These are phyloP conservation scores for Nigrospora osmanthi DNA, from an alignment of 2,329 filamentous ascomycete species.

Conservation along the genomic window DNA sequence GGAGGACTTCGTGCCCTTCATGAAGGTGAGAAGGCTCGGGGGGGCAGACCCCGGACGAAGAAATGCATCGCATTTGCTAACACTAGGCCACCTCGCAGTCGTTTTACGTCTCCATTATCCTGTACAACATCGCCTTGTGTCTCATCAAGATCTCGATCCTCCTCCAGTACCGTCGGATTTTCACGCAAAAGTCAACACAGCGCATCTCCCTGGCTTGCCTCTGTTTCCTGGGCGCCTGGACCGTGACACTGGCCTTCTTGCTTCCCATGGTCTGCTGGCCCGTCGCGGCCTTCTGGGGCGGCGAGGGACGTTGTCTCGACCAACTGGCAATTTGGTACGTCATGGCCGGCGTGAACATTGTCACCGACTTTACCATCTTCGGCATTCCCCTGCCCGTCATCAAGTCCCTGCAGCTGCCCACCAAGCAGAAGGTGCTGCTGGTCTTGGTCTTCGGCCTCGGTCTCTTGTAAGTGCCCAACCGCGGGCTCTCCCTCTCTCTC, in stretches of 20 bases:
- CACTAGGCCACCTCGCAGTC: conserved; percentile 9
- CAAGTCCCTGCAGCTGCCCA: conserved; percentile 27
- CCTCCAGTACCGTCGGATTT: conserved; percentile 30
- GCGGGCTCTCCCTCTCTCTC: not conserved
- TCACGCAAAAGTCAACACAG: conserved; percentile 16
- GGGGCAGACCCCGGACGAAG: no score
- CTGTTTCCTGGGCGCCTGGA: conserved; percentile 18
- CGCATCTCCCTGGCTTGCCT: conserved; percentile 14
- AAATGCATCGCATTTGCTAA: not conserved
- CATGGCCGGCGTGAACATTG: conserved; percentile 23
- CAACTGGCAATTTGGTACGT: conserved; percentile 12
- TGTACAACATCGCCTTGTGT: conserved; percentile 24
- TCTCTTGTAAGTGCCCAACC: conserved; percentile 20
- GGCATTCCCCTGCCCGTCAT: conserved; percentile 21
- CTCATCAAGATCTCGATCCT: conserved; percentile 28
- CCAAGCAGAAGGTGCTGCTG: conserved; percentile 28
- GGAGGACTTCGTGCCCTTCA: conserved; percentile 9
- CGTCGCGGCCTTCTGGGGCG: conserved; percentile 17
- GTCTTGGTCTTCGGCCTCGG: conserved; percentile 28
- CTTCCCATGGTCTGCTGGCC: conserved; percentile 13
- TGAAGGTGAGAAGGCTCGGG: conserved; percentile 9
- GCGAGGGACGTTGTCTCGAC: conserved; percentile 14
- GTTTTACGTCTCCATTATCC: conserved; percentile 22
- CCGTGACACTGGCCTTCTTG: conserved; percentile 17
- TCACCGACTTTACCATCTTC: conserved; percentile 21